Evolutionary conservation across 2,329 filamentous ascomycete species (phyloP).

Genomic region (Venturia aucupariae): DNA sequence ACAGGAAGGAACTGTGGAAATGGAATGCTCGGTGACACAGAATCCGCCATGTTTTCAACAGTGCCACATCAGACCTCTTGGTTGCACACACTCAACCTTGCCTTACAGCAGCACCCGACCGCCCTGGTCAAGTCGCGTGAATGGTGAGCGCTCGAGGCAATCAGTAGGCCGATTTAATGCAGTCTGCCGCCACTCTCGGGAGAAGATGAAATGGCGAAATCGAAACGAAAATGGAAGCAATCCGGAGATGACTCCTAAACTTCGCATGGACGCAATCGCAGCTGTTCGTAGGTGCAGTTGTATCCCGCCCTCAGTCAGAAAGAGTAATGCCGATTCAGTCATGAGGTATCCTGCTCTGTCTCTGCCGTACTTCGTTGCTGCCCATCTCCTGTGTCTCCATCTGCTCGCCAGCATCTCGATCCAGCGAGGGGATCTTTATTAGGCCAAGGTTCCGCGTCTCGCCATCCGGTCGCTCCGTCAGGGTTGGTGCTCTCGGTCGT

Average conservation of each 20-base stretch:
- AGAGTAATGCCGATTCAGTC: not conserved
- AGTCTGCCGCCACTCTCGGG: not conserved
- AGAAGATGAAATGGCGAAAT: not conserved
- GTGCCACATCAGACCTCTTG: not conserved
- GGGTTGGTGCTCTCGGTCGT: slow-evolving; percentile 51
- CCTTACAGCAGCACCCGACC: not conserved
- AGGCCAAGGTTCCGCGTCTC: slow-evolving; percentile 36
- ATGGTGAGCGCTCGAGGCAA: not conserved
- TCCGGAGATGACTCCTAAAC: not conserved
- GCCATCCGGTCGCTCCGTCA: slow-evolving; percentile 48
- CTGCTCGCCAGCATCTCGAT: slow-evolving; percentile 8
- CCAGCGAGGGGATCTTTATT: slow-evolving; percentile 23
- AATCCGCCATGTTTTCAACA: not conserved
- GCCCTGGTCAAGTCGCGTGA: not conserved
- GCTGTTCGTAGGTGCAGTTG: not conserved
- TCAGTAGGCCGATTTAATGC: not conserved
- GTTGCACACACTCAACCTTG: not conserved
- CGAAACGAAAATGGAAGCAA: not conserved
- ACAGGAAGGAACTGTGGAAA: not conserved
- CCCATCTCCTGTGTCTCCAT: not conserved
- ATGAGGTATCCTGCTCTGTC: not conserved
- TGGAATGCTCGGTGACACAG: not conserved
- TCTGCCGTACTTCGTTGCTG: not conserved
- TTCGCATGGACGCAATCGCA: not conserved
- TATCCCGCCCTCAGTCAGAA: not conserved